Conservation (phyloP, 2,329 filamentous ascomycete species). For the Shiraia bambusicola region DNA sequence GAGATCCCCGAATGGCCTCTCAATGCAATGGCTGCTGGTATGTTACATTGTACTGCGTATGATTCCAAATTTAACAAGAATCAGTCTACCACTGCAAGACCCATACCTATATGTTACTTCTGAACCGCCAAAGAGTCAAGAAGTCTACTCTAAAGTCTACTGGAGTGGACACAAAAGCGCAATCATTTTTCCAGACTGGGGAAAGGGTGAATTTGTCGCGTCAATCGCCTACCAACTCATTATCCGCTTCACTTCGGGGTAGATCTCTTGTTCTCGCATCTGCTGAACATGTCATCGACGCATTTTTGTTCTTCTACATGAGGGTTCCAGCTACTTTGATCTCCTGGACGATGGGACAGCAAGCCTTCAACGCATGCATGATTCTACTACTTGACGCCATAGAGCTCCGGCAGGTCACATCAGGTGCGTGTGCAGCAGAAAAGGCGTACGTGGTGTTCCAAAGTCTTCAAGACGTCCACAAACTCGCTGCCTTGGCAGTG, state of each 20-base stretch:
- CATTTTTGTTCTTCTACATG: slow-evolving; percentile 51
- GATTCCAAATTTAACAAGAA: slow-evolving; percentile 12
- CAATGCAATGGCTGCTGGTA: slow-evolving; percentile 49
- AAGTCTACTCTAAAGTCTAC: slow-evolving; percentile 8
- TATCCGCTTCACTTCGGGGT: slow-evolving; percentile 35
- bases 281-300: slow-evolving; percentile 46
- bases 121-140: slow-evolving; percentile 50
- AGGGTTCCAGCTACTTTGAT: slow-evolving; percentile 48
- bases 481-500: slow-evolving; percentile 49
- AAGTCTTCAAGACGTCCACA: slow-evolving; percentile 48
- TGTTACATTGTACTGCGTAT: slow-evolving; percentile 15
- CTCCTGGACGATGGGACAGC: slow-evolving; percentile 53
- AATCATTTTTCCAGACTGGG: slow-evolving; percentile 15
- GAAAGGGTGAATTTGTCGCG: slow-evolving; percentile 14
- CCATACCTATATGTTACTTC: slow-evolving; percentile 52
- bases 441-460: slow-evolving; percentile 47
- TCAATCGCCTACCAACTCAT: slow-evolving; percentile 17
- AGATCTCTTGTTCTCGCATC: slow-evolving; percentile 47
- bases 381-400: slow-evolving; percentile 51
- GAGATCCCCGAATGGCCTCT: slow-evolving; percentile 51
- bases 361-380: slow-evolving; percentile 55
- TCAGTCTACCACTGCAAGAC: slow-evolving; percentile 51
- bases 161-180: not conserved
- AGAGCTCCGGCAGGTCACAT: slow-evolving; percentile 43
- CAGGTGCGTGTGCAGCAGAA: slow-evolving; percentile 37